Evolutionary conservation across 2,329 filamentous ascomycete genomes (phyloP), one percentile per base, ranked within the genome.

Genomic region (Aureobasidium melanogenum): DNA sequence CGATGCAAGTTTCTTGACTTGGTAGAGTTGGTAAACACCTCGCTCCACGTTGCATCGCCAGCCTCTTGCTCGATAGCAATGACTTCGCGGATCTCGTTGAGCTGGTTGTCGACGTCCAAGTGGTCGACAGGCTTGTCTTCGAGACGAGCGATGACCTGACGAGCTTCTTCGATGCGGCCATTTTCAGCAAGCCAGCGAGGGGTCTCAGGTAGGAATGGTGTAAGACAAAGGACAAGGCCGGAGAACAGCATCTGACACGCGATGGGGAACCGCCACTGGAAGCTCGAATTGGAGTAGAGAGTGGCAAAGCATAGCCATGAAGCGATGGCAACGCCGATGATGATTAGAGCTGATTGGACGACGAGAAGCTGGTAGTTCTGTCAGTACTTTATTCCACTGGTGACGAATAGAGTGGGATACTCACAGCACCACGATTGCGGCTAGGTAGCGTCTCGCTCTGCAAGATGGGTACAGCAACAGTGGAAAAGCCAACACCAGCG

Each of bases 211-310:
- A 82, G 72, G 15, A 74, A 74, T 17, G 72, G 71, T 61, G 79
- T 70, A 39, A 80, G 73, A 46, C 76, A 75, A 19, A 63, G 67
- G 46, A 80, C 72, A 19, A 82, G 80, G n/a, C 80, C 70, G 44
- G 75, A 79, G 64, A 81, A 81, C 48, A 80, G 64, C 41, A 78
- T 72, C 68, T 82, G 80, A 71, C 82, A 82, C 5, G 78, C 78
- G 43, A 81, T 80, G 3, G 80, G 80, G 69, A 82, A 80, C 39
- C 79, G 76, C 80, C 79, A 82, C 2, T 68, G 67, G 30, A 71
- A 63, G 62, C 80, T 79, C 65, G 82, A 78, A 5, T 77, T 79
- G 52, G 82, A 74, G 1, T 80, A 80, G 62, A 82, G 79, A 51
- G 80, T 74, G 70, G 26, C 72, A 32, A 69, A 74, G 47, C 73